Base-by-base conservation (phyloP, 2,329 filamentous ascomycete species). In the Pyrenochaeta sp. region DNA sequence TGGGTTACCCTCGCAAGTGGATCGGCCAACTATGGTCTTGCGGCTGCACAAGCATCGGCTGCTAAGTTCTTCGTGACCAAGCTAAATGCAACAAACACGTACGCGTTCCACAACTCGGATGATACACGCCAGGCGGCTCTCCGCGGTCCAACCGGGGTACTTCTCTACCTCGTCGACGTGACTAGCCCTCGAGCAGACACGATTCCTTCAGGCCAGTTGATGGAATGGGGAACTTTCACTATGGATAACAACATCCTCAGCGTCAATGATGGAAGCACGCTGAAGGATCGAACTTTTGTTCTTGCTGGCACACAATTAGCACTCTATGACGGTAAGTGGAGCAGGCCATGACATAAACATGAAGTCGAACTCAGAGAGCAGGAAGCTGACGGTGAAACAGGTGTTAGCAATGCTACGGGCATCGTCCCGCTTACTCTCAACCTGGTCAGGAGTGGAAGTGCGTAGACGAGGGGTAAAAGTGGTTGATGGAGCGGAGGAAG, bases 151-250 rank as follows among this genome's bases (percentile, higher is more conserved):
- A 53, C 49, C 31, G 55, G 60, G 10, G 35, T 46, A 7, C 48
- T 68, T 11, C 44, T 66, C 9, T 60, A 63, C 23, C 19, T 62
- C 18, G 45, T 63, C 11, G 63, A 65, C 35, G 52, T 58, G 4
- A 56, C 55, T 7, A 64, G 53, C 20, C 61, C 63, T 9, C 51
- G 35, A 14, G 39, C 34, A 2, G 43, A 29, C 13, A 56, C 9
- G 9, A 64, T 68, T 38, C 60, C 61, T 5, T 42, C 37, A 10
- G 60, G 64, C 11, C 51, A 58, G 35, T 27, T 60, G 38, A 63
- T 64, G 50, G 63, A 68, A 35, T 65, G 63, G 61, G 58, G 52
- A 11, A 63, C 61, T 1, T 68, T 68, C 40, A 64, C 61, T 1
- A 54, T 53, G 35, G 58, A 66, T 19, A 55, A 51, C 23, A 58